A percentile compares a stretch with the other conserved stretches of the same genome.
These are phyloP conservation scores for Flaveria brownii DNA, from an alignment of 129 eudicot genomes.

Conservation along the genomic window DNA sequence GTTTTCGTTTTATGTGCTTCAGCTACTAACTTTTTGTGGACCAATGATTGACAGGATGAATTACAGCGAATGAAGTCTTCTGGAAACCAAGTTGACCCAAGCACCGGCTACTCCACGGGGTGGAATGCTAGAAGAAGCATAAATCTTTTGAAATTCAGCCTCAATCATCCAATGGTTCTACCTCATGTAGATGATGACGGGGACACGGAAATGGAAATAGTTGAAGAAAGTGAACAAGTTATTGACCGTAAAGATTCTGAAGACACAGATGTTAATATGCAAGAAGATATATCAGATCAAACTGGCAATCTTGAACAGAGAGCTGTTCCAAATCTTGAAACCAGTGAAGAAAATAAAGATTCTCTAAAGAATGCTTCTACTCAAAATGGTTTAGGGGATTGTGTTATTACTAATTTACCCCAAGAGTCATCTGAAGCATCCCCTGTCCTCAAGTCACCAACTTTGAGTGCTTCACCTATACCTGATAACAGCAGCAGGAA, in stretches of 20 bases:
- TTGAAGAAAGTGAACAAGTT: slow-evolving; percentile 48
- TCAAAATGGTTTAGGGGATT: slow-evolving; percentile 38
- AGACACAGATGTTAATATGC: slow-evolving; percentile 62
- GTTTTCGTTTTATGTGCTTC: background rate
- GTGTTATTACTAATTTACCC: slow-evolving; percentile 39
- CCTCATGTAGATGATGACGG: slow-evolving; percentile 82
- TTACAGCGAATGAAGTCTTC: slow-evolving; percentile 63
- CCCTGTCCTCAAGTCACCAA: slow-evolving; percentile 69
- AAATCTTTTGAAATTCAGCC: slow-evolving; percentile 74
- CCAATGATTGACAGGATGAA: slow-evolving; percentile 61
- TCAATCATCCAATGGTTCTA: slow-evolving; percentile 66
- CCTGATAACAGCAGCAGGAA: slow-evolving; percentile 57
- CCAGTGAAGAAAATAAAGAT: slow-evolving; percentile 26
- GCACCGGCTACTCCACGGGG: slow-evolving; percentile 58
- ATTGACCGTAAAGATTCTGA: slow-evolving; percentile 37
- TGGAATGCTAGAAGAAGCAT: slow-evolving; percentile 93
- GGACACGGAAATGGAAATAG: slow-evolving; percentile 95
- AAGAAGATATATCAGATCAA: slow-evolving; percentile 52
- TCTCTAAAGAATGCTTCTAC: slow-evolving; percentile 29
- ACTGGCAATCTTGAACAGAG: slow-evolving; percentile 34
- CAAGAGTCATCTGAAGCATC: slow-evolving; percentile 49
- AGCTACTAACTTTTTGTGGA: background rate
- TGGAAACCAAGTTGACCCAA: slow-evolving; percentile 50
- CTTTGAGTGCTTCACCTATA: slow-evolving; percentile 75
- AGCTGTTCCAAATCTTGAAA: slow-evolving; percentile 15